Evolutionary conservation across 352 stramenopile genomes (phyloP).

Genomic region (Pythium monospermum): DNA sequence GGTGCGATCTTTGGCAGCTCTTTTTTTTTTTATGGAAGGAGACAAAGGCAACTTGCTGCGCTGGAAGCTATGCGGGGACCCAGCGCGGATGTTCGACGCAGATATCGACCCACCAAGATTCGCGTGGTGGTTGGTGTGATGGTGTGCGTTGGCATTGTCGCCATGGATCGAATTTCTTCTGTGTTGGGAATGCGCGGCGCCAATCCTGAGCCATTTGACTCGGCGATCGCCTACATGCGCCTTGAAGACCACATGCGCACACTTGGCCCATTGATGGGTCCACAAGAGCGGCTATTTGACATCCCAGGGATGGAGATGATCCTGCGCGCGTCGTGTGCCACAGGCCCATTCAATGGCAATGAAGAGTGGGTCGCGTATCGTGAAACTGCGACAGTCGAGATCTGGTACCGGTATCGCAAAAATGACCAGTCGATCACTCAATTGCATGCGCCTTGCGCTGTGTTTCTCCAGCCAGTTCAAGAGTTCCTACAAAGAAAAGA

Average conservation of each 20-base stretch:
- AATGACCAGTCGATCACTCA: not conserved
- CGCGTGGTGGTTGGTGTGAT: too few relatives aligned
- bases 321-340: slow-evolving; percentile 10
- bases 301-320: slow-evolving; percentile 5
- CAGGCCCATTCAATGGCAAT: slow-evolving; percentile 6
- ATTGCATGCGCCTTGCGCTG: slow-evolving; percentile 8
- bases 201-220: not conserved
- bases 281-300: not conserved
- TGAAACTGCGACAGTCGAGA: not conserved
- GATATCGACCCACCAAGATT: too few relatives aligned
- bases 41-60: too few relatives aligned
- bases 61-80: too few relatives aligned
- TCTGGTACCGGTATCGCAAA: slow-evolving; percentile 11
- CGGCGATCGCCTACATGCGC: not conserved
- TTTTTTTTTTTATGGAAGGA: too few relatives aligned
- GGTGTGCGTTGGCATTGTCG: too few relatives aligned
- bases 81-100: too few relatives aligned
- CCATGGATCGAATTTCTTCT: too few relatives aligned
- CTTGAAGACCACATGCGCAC: not conserved
- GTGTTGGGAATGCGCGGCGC: too few relatives aligned
- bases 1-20: too few relatives aligned
- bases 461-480: slow-evolving; percentile 5
- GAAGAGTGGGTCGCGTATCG: slow-evolving; percentile 18
- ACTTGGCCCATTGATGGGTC: not conserved
- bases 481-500: not conserved